Evolutionary conservation across 352 stramenopile genomes (phyloP), one percentile per base, ranked within the genome.

Genomic region (Pythium folliculosum): DNA sequence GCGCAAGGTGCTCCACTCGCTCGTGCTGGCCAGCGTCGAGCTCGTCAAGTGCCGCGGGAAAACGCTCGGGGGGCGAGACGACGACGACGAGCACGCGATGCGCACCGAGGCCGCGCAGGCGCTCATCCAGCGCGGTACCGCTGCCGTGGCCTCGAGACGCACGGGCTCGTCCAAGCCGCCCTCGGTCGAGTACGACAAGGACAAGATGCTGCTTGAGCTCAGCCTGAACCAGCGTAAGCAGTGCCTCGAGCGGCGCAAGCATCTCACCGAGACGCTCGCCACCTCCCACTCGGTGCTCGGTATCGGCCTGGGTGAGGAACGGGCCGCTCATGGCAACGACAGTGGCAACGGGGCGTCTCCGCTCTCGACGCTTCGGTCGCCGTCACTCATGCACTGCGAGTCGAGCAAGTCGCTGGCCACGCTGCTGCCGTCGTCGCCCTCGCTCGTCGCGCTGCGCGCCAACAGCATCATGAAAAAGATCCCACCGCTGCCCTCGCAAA

Each of bases 151-250:
- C 6, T 40, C 73, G 3, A 61, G 27, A 37, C 65, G 69, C 23
- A 58, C 69, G 3, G 78, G 78, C 38, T 80, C 60, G 5, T 75
- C 65, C 52, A 82, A 84, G 49, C 81, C 81, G 1, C 78, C 77
- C 30, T 80, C 80, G 3, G 62, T 92, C 23, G 76, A 69, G 16
- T 90, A 86, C 21, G 84, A 92, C 56, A 81, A 81, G 60, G 63
- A 81, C 3, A 76, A 72, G 13, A 90, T 92, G 72, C 56, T 92
- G 54, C 50, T 92, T n/a, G 82, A 92, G 63, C 71, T 92, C 21
- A 80, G 69, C 66, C 65, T 92, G 5, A 86, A 85, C 17, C 84
- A 91, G 66, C 77, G 79, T 12, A 87, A 88, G 40, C 79, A 87
- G 52, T 91, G 84, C 48, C 59, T 82, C 12, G 65, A 70, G 32